Evolutionary conservation across 163 green algal genomes (phyloP).

Genomic region (Prototheca wickerhamii): DNA sequence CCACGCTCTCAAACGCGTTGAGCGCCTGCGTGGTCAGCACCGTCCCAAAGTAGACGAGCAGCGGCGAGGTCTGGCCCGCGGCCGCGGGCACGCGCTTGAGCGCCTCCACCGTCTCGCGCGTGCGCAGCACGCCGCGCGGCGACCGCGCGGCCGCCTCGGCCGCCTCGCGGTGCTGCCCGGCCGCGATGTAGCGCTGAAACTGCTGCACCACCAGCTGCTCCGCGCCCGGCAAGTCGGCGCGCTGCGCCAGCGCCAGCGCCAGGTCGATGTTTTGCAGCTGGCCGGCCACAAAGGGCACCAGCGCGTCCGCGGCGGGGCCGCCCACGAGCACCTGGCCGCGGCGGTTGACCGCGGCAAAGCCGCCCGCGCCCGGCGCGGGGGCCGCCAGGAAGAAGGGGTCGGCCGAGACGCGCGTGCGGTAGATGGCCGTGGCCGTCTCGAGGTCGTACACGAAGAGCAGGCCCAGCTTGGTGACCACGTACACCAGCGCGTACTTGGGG

Average conservation of each 20-base stretch:
- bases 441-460: constrained; percentile 99
- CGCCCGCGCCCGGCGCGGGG: constrained; percentile 58
- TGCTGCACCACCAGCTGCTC: constrained; percentile 87
- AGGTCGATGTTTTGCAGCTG: constrained; percentile 96
- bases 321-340: constrained; percentile 87
- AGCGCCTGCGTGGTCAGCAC: constrained; percentile 87
- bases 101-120: constrained; percentile 73
- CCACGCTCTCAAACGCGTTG: constrained; percentile 85
- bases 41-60: constrained; percentile 98
- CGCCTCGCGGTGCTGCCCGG: constrained; percentile 90
- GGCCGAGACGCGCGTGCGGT: constrained; percentile 89
- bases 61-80: constrained; percentile 85
- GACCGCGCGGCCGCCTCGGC: constrained; percentile 89
- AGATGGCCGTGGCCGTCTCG: constrained; percentile 92
- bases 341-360: constrained; percentile 90
- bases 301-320: constrained; percentile 84
- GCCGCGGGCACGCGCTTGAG: constrained; percentile 78
- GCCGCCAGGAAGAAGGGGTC: constrained; percentile 95
- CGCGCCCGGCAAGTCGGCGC: constrained; percentile 90
- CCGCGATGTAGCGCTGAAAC: constrained; percentile 83
- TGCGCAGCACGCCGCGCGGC: constrained; percentile 84
- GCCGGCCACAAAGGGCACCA: constrained; percentile 92
- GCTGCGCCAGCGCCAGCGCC: constrained; percentile 82
- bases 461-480: constrained; percentile 97
- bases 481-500: constrained; percentile 92